A percentile compares a stretch with the other conserved stretches of the same genome.
Conservation (phyloP, 176 grass and related monocot genomes). For the Hsuehochloa calcarea region DNA sequence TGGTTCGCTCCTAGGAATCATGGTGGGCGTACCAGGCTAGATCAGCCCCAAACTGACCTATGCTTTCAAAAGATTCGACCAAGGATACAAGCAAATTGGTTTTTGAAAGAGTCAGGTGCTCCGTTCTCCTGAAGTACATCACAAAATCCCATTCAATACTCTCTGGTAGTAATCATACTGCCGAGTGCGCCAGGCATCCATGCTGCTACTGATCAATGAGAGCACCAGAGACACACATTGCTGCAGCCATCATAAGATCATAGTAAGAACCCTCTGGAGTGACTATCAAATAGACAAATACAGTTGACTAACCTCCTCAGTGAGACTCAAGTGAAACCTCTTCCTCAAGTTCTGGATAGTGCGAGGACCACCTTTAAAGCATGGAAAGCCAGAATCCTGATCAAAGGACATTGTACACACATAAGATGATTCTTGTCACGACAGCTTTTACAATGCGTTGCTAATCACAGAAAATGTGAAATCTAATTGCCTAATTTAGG, state of each 20-base stretch:
- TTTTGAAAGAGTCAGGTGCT: background rate
- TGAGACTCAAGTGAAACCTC: conserved; percentile 94
- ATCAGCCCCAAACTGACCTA: conserved; percentile 42
- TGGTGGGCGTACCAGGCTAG: conserved; percentile 2
- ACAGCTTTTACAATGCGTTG: background rate
- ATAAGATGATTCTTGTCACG: conserved; percentile 1
- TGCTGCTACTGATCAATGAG: conserved; percentile 97
- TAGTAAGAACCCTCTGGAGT: background rate
- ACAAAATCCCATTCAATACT: conserved; percentile 97
- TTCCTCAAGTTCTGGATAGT: conserved; percentile 98
- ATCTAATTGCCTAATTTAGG: background rate
- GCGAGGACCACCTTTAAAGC: conserved; percentile 90
- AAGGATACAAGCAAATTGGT: conserved; percentile 29
- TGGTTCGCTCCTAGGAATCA: background rate
- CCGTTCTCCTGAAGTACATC: conserved; percentile 7
- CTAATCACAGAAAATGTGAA: background rate
- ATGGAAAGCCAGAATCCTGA: conserved; percentile 97
- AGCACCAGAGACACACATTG: conserved; percentile 99
- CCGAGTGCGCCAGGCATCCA: conserved; percentile 95
- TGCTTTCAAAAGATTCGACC: conserved; percentile 33
- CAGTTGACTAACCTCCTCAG: conserved; percentile 76
- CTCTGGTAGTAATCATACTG: conserved; percentile 99
- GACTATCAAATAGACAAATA: conserved; percentile 19
- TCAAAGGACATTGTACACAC: conserved; percentile 8
- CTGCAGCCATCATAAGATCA: conserved; percentile 49